A percentile compares a stretch with the other conserved stretches of the same genome.
Evolutionary conservation across 768 basidiomycete species (phyloP).

Genomic region (Pulveroboletus ravenelii): DNA sequence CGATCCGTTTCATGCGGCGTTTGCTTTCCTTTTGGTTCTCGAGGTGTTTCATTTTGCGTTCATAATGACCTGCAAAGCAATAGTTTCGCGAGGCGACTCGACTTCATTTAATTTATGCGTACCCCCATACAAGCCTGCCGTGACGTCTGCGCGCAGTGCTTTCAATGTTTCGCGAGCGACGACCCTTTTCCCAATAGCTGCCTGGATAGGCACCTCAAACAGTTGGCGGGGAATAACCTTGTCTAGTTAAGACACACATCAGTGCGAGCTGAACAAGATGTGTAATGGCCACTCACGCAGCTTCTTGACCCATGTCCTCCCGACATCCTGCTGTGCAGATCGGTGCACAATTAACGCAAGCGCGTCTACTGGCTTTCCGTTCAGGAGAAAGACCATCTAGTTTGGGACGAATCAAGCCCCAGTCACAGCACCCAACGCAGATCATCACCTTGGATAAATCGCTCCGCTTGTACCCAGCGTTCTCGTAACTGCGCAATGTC

Average conservation of each 20-base stretch:
- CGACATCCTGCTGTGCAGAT: conserved; percentile 69
- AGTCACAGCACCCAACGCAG: not conserved
- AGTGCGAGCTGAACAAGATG: not conserved
- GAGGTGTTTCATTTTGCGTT: conserved; percentile 86
- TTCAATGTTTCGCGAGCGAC: conserved; percentile 87
- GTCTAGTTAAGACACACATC: conserved; percentile 39
- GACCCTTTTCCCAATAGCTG: conserved; percentile 79
- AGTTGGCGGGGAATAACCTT: conserved; percentile 90
- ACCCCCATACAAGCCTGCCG: conserved; percentile 91
- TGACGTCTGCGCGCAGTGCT: conserved; percentile 86
- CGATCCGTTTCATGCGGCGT: conserved; percentile 81
- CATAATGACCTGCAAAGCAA: conserved; percentile 65
- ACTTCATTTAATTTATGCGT: conserved; percentile 6
- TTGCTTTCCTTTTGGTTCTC: conserved; percentile 94
- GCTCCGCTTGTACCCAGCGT: conserved; percentile 80
- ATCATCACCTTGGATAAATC: conserved; percentile 72
- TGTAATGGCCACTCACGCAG: conserved; percentile 56
- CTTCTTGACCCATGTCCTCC: conserved; percentile 84
- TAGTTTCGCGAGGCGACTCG: not conserved
- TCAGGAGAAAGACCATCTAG: conserved; percentile 88
- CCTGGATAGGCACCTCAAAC: conserved; percentile 95
- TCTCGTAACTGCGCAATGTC: conserved; percentile 72
- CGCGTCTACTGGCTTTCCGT: conserved; percentile 87
- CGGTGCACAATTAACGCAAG: conserved; percentile 88
- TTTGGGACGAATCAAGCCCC: conserved; percentile 1